Evolutionary conservation across 768 basidiomycete genomes (phyloP), one percentile per base, ranked within the genome.

Genomic region (Mycena filopes): DNA sequence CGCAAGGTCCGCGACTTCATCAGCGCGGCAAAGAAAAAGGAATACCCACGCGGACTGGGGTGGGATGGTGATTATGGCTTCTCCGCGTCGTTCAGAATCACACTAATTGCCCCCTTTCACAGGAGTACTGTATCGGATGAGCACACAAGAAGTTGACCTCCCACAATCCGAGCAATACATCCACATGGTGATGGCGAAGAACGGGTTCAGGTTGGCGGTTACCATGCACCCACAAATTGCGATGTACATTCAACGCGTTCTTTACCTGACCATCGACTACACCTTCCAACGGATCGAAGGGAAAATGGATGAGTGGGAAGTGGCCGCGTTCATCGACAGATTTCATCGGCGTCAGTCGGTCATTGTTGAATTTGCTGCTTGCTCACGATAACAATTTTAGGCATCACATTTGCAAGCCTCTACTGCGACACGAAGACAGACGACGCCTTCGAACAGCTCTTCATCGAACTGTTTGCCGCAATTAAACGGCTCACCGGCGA

Each of bases 211-310:
- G 3, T n/a, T 64, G 13, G 55, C 58, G 25, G 63, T 65, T 2
- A 65, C 63, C 6, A 41, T 64, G 46, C 54, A 64, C 15, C 47
- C 62, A 0, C 23, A 64, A 11, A 31, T 64, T 21, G 62, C 40
- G 5, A 21, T 31, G 2, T 43, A 41, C 26, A 58, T 71, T 41
- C 72, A 72, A 36, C 45, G 16, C 12, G 58, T 63, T 2, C 60
- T 41, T 3, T 61, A 51, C 8, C 64, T 74, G 10, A 46, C 43
- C 26, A 58, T 65, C 33, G 71, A 74, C 31, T 71, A 49, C 25
- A 74, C 73, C 18, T 74, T 73, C 60, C 73, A 73, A 45, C 60
- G 69, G 18, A 63, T 68, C 3, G 33, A 57, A n/a, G 73, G 72
- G 11, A 61, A 67, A 0, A 42, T 70, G 33, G 64, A 74, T 45